A percentile compares a stretch with the other conserved stretches of the same genome.
These are phyloP conservation scores for Linaria vulgaris DNA, from an alignment of 257 asterid genomes.

Conservation along the genomic window DNA sequence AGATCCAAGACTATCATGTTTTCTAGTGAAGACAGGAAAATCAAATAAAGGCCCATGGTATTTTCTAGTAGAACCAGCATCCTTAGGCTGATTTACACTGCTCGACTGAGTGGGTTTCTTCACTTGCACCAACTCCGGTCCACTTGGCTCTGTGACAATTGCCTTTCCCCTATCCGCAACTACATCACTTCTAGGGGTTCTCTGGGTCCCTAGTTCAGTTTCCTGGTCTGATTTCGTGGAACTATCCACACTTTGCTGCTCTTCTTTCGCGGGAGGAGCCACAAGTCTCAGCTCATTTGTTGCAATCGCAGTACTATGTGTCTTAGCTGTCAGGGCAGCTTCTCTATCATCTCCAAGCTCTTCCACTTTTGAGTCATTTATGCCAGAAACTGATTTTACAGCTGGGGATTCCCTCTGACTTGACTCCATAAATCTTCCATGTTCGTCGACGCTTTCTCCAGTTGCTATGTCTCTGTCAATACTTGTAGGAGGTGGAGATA, in stretches of 20 bases:
- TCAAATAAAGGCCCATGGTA: constrained; percentile 98
- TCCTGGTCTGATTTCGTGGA: constrained; percentile 62
- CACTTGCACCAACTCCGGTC: constrained; percentile 56
- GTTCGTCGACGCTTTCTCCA: constrained; percentile 55
- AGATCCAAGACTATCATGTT: constrained; percentile 82
- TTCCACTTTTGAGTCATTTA: constrained; percentile 49
- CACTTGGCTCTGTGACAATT: constrained; percentile 46
- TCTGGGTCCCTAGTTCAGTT: constrained; percentile 49
- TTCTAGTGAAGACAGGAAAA: constrained; percentile 93
- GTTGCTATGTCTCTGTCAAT: constrained; percentile 53
- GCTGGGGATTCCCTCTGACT: constrained; percentile 57
- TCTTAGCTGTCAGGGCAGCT: constrained; percentile 39
- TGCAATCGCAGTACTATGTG: constrained; percentile 39
- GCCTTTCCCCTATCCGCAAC: constrained; percentile 79
- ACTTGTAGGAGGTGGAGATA: constrained; percentile 40
- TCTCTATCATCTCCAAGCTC: constrained; percentile 48
- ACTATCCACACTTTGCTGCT: constrained; percentile 51
- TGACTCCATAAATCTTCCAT: constrained; percentile 42
- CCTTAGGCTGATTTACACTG: constrained; percentile 64
- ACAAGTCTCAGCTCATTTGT: constrained; percentile 53
- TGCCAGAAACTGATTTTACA: constrained; percentile 43
- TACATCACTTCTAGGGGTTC: constrained; percentile 51
- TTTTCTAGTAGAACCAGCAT: constrained; percentile 67
- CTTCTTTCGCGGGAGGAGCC: constrained; percentile 65
- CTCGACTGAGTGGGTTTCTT: constrained; percentile 66